Evolutionary conservation across 1,284 basidiomycete species (phyloP), one percentile per base, ranked within the genome.

Genomic region (Ganoderma lucidum): DNA sequence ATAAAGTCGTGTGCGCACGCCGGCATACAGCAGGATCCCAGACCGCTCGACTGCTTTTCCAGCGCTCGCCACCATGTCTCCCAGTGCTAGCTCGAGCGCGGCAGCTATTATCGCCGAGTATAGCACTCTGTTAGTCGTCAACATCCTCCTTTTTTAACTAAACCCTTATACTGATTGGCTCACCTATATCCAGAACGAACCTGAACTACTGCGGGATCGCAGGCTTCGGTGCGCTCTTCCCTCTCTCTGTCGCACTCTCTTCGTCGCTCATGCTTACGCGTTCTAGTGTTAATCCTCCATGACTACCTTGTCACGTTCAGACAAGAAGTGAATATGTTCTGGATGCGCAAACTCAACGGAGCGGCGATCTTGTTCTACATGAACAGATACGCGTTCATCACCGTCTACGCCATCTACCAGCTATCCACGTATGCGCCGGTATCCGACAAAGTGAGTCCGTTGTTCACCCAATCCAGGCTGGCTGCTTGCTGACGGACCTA

Each of bases 271-370:
- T n/a, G 45, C 45, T 8, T n/a, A 23, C 23, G n/a, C 45, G 10
- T n/a, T 23, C n/a, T 48, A 55, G 53, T 17, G 30, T 55, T 55
- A 12, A 55, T 55, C 53, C 23, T 55, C 2, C 30, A 55, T 55
- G 53, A 55, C 28, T 55, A 55, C 53, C 28, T 55, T 28, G 30
- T 55, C 53, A 55, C 53, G 10, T 55, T 55, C 53, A 15, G 30
- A 14, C 53, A 30, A 14, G 53, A 55, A 32, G 53, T 55, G 53
- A 32, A 55, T 10, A 30, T 55, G 53, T 55, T 55, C 28, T 55
- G 53, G 53, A 55, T 8, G 53, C 23, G 53, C 4, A 28, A 32
- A 15, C 28, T 55, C 53, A 55, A 28, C 10, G 53, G 53, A 8
- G 53, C 53, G 3, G 53, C 28, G 28, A 55, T 55, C 10, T 14